Conservation (phyloP, 352 stramenopile genomes). For the Pilasporangium apinafurcum region DNA sequence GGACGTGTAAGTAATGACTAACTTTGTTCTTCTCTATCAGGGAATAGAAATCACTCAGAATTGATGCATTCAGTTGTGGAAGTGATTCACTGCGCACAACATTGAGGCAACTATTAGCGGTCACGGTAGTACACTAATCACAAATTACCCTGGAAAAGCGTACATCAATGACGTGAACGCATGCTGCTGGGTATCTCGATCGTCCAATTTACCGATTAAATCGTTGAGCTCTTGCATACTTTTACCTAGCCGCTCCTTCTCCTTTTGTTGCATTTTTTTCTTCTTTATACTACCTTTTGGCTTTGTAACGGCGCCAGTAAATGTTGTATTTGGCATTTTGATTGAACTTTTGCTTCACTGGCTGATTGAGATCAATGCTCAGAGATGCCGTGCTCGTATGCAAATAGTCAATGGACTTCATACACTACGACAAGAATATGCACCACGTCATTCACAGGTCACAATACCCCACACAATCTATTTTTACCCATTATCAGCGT, state of each 20-base stretch:
- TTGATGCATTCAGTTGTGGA: conserved; percentile 18
- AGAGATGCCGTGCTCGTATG: too few relatives aligned
- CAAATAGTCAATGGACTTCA: too few relatives aligned
- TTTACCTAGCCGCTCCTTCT: conserved; percentile 23
- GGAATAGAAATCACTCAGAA: conserved; percentile 32
- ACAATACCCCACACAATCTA: too few relatives aligned
- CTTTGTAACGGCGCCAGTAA: too few relatives aligned
- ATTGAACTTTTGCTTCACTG: too few relatives aligned
- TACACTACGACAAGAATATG: too few relatives aligned
- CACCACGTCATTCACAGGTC: too few relatives aligned
- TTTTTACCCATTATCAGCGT: too few relatives aligned
- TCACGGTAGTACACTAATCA: not conserved
- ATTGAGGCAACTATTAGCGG: not conserved
- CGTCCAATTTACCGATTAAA: conserved; percentile 50
- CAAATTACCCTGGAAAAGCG: conserved; percentile 1
- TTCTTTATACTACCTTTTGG: conserved; percentile 21
- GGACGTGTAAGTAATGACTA: not conserved
- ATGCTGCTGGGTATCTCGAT: conserved; percentile 62
- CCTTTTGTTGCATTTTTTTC: conserved; percentile 38
- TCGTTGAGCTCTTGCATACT: conserved; percentile 33
- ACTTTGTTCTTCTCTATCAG: conserved; percentile 66
- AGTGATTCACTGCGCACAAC: conserved; percentile 21
- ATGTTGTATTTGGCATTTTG: too few relatives aligned
- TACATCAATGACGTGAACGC: conserved; percentile 45
- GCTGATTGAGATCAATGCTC: too few relatives aligned